Evolutionary conservation across 139 green algal genomes (phyloP), one percentile per base, ranked within the genome.

Genomic region (Chlorella sp.): DNA sequence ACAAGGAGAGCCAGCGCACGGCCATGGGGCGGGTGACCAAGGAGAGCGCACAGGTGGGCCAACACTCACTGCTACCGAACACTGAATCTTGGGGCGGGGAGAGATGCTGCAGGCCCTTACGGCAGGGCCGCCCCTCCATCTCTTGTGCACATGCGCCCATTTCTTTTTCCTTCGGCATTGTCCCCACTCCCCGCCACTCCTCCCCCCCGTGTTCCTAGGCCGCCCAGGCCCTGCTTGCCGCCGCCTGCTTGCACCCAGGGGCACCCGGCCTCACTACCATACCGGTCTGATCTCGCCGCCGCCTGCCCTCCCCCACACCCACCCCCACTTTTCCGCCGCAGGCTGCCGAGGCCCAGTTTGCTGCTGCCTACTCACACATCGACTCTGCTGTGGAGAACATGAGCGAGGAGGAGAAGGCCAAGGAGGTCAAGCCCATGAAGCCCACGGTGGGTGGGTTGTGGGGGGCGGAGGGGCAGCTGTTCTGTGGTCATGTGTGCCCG

Each of bases 321-420:
- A n/a, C n/a, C n/a, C n/a, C 19, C 28, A 73, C 64, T 71, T 9
- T 28, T 28, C 24, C 42, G 28, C 73, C 12, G 77, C 85, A 86
- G 87, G 87, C 88, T n/a, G 88, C 81, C 1, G 91, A 93, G 73
- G 9, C 76, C 1, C n/a, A 77, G 19, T 89, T 93, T 75, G 91
- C 87, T 80, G 53, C 71, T 21, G 84, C 88, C 24, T 92, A 90
- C 88, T 64, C 39, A 16, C 61, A 85, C 28, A 89, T 93, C 14
- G 11, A 34, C 12, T 18, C 32, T 16, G 91, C 88, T 2, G 64
- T 92, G 61, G 91, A 90, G n/a, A 15, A 53, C 30, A 84, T 93
- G 88, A 75, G 88, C 34, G 87, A 93, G 83, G 88, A 93, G 82
- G 91, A 93, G 36, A 86, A 90, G 83, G 90, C 82, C 39, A 92